Evolutionary conservation across 2,329 filamentous ascomycete species (phyloP), one percentile per base, ranked within the genome.

Genomic region (Neopestalotiopsis rosae): DNA sequence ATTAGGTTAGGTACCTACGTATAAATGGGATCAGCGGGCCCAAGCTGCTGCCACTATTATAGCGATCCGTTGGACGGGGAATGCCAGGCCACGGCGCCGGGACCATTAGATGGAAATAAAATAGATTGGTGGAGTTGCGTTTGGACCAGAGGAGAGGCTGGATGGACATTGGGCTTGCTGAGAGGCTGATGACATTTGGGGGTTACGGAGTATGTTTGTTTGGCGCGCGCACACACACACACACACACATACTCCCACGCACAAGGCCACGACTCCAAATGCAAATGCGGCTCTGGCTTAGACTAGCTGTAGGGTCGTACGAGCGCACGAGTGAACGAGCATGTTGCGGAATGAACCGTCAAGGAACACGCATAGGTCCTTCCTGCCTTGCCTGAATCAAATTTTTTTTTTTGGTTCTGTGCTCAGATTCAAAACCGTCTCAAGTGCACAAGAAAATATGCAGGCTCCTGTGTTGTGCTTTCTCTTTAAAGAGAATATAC

Each of bases 221-320:
- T 52, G 45, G 45, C 20, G 45, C 45, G 17, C 6, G 45, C 20
- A 24, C 45, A 38, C 10, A 38, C 34, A 38, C 34, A n/a, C n/a
- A n/a, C n/a, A 38, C 34, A 24, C n/a, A 24, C 7, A 5, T 28
- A 14, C 24, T 28, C 24, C 24, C n/a, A 28, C 7, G 24, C 30
- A 14, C 57, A 17, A 17, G 24, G 32, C 30, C 17, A 62, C 28
- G n/a, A 38, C 28, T 14, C 34, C n/a, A 14, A 62, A 62, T 62
- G 59, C 59, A 14, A 62, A 62, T 62, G 59, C 59, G 59, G 59
- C 59, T 62, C 59, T 62, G 14, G 59, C 59, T 52, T 52, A 3
- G 17, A 49, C 40, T 49, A 6, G 42, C 14, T 20, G 34, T 17
- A 62, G 30, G 59, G 59, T 42, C 30, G 59, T 62, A 62, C 59